Conservation (phyloP, 306 rosid species). For the Herpetospermum pedunculosum region DNA sequence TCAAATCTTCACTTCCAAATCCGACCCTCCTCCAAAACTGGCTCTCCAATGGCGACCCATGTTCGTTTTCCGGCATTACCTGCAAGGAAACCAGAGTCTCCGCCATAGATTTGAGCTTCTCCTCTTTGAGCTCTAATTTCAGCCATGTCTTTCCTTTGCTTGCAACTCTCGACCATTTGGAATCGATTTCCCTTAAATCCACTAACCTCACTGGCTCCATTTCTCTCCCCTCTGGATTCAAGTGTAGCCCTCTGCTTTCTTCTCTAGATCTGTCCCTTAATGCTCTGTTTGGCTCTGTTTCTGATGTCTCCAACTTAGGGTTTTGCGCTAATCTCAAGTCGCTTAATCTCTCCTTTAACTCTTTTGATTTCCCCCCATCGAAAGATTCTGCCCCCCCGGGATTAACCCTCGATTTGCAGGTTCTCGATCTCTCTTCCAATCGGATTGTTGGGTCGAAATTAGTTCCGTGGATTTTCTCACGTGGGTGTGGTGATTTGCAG, state of each 20-base stretch:
- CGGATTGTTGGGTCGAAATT: slow-evolving; percentile 32
- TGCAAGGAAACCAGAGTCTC: slow-evolving; percentile 43
- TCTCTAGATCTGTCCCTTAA: slow-evolving; percentile 67
- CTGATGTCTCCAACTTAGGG: slow-evolving; percentile 22
- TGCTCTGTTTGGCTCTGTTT: slow-evolving; percentile 37
- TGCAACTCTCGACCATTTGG: slow-evolving; percentile 39
- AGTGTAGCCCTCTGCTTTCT: slow-evolving; percentile 41
- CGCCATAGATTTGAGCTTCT: slow-evolving; percentile 47
- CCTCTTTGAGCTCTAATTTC: slow-evolving; percentile 40
- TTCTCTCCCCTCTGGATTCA: slow-evolving; percentile 15
- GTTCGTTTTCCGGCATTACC: slow-evolving; percentile 44
- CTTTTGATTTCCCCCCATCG: slow-evolving; percentile 24
- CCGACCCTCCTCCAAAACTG: slow-evolving; percentile 36
- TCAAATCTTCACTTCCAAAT: slow-evolving; percentile 48
- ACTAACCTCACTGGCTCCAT: slow-evolving; percentile 50
- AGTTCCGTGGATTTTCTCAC: slow-evolving; percentile 43
- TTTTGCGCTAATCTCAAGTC: slow-evolving; percentile 35
- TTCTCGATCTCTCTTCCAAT: slow-evolving; percentile 63
- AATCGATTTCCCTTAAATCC: slow-evolving; percentile 32
- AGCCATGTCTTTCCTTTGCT: slow-evolving; percentile 30
- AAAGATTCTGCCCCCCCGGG: slow-evolving; percentile 2
- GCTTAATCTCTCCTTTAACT: slow-evolving; percentile 59
- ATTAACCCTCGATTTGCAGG: slow-evolving; percentile 22
- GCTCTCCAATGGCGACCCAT: slow-evolving; percentile 48
- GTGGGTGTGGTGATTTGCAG: slow-evolving; percentile 23